These are phyloP conservation scores for Acarospora socialis DNA, from an alignment of 2,329 filamentous ascomycete genomes.

Conservation along the genomic window DNA sequence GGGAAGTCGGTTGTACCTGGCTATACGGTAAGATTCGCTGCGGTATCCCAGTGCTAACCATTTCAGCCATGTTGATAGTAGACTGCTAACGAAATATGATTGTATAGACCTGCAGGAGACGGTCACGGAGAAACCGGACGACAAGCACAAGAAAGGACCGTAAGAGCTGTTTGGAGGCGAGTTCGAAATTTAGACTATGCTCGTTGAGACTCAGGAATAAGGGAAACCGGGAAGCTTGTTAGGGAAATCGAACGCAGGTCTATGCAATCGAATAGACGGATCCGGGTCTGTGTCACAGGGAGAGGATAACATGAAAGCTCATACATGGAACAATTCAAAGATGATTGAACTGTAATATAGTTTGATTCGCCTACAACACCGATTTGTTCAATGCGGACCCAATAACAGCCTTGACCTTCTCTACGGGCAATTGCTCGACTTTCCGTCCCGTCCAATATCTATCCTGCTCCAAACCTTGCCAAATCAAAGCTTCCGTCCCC, in stretches of 20 bases:
- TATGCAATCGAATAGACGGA: too few relatives aligned
- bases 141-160: conserved; percentile 53
- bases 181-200: conserved; percentile 52
- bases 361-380: conserved; percentile 27
- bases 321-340: too few relatives aligned
- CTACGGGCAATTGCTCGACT: conserved; percentile 44
- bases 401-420: conserved; percentile 42
- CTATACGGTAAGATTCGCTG: conserved; percentile 41
- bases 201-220: conserved; percentile 46
- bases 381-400: too few relatives aligned
- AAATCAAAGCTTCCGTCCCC: conserved; percentile 64
- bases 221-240: too few relatives aligned
- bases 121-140: conserved; percentile 47
- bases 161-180: conserved; percentile 58
- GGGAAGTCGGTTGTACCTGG: conserved; percentile 56
- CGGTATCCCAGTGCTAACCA: too few relatives aligned
- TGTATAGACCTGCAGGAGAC: conserved; percentile 46
- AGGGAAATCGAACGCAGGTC: too few relatives aligned
- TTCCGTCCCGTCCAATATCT: conserved; percentile 48
- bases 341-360: conserved; percentile 3
- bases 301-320: too few relatives aligned
- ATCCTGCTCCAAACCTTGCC: conserved; percentile 58
- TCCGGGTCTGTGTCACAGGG: too few relatives aligned
- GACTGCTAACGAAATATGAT: too few relatives aligned
- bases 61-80: too few relatives aligned